phyloP scores from a whole-genome alignment of 2,329 filamentous ascomycete species.

The Ascochyta lentis region DNA sequence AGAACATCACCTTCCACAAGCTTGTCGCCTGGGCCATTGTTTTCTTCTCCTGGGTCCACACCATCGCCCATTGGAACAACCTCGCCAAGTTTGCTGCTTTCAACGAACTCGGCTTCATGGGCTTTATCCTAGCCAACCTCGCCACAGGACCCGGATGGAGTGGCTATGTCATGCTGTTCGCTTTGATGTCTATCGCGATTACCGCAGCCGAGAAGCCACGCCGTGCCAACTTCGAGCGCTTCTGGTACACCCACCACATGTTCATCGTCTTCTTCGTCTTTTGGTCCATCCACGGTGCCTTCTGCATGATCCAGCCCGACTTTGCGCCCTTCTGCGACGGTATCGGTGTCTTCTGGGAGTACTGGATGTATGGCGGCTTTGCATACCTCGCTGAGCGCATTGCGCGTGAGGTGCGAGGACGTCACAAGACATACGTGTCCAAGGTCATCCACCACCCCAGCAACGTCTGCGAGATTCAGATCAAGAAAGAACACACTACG shows the following conservation, averaged over 20 bases:
- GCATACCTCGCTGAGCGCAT: conserved; percentile 81
- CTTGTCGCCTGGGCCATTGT: conserved; percentile 85
- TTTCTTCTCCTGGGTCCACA: conserved; percentile 87
- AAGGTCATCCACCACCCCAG: conserved; percentile 90
- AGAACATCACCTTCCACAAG: conserved; percentile 90
- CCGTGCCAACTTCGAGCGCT: conserved; percentile 83
- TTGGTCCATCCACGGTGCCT: conserved; percentile 88
- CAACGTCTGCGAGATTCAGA: conserved; percentile 89
- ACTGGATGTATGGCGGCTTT: conserved; percentile 85
- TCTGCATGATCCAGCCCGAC: conserved; percentile 90
- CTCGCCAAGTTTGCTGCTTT: conserved; percentile 77
- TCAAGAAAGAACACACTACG: conserved; percentile 88
- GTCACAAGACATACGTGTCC: conserved; percentile 84
- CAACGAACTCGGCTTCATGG: conserved; percentile 78
- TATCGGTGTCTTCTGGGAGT: conserved; percentile 86
- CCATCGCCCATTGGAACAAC: conserved; percentile 87
- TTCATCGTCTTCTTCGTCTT: conserved; percentile 89
- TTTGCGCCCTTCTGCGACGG: conserved; percentile 78
- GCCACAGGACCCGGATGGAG: conserved; percentile 83
- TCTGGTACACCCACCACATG: conserved; percentile 90
- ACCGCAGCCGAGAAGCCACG: conserved; percentile 80
- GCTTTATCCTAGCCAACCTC: conserved; percentile 79
- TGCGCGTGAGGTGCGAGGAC: conserved; percentile 77
- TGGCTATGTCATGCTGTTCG: conserved; percentile 82
- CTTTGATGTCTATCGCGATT: conserved; percentile 77